phyloP scores from a whole-genome alignment of 768 basidiomycete genomes.

The Mycena floridula region DNA sequence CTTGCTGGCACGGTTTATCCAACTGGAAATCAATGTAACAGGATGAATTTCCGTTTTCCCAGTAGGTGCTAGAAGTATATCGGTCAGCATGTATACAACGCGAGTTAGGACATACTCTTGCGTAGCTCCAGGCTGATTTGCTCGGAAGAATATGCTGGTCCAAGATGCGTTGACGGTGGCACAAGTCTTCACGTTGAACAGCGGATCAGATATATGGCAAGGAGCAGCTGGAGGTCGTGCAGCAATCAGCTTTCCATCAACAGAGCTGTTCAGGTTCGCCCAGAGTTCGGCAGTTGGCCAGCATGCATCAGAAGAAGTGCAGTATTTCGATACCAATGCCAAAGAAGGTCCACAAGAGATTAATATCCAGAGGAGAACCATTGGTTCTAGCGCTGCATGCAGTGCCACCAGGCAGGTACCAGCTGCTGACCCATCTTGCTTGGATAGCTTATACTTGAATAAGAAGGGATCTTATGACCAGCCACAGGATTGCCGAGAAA shows the following conservation, averaged over 20 bases:
- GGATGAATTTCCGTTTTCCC: conserved; percentile 8
- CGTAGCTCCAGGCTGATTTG: conserved; percentile 3
- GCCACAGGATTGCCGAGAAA: too few species aligned
- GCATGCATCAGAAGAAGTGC: conserved; percentile 4
- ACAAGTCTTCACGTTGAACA: conserved; percentile 1
- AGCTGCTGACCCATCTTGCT: too few species aligned
- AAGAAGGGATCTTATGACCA: too few species aligned
- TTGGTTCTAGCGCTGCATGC: too few species aligned
- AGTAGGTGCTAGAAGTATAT: conserved; percentile 3
- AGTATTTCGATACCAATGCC: conserved; percentile 2
- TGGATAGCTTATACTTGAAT: too few species aligned
- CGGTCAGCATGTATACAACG: not conserved
- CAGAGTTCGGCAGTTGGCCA: conserved; percentile 5
- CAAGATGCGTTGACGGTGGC: conserved; percentile 6
- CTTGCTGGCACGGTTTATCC: conserved; percentile 15
- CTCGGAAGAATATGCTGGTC: conserved; percentile 5
- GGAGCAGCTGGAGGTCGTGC: conserved; percentile 5
- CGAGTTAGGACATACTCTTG: conserved; percentile 5
- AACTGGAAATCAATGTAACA: conserved; percentile 25
- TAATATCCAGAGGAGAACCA: too few species aligned
- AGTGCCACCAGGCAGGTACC: too few species aligned
- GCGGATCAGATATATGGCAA: conserved; percentile 5
- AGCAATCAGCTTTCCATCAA: conserved; percentile 3
- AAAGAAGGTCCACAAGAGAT: not conserved
- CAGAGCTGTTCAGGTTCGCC: conserved; percentile 5